Evolutionary conservation across 768 basidiomycete species (phyloP).

Genomic region (Leccinum broughii): DNA sequence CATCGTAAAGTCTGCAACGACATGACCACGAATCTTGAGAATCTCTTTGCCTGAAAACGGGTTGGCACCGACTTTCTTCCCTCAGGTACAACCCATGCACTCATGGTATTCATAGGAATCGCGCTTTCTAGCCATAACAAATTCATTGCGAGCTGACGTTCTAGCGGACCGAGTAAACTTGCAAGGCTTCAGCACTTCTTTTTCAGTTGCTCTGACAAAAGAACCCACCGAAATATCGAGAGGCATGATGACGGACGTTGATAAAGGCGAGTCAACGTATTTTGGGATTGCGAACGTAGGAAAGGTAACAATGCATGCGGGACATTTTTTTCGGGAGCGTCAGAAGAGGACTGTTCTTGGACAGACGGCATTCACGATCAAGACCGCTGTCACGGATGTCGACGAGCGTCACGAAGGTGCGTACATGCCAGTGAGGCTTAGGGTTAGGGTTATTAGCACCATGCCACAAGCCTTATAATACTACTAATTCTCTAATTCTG

Average conservation of each 20-base stretch:
- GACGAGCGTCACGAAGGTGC: neutral
- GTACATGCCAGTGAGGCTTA: neutral
- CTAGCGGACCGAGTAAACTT: slow-evolving; percentile 75
- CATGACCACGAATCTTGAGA: slow-evolving; percentile 5
- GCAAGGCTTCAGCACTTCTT: slow-evolving; percentile 7
- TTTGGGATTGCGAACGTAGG: slow-evolving; percentile 78
- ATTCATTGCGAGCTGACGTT: slow-evolving; percentile 86
- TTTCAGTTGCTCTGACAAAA: neutral
- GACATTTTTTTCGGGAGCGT: slow-evolving; percentile 23
- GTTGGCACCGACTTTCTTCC: slow-evolving; percentile 57
- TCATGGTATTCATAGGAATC: slow-evolving; percentile 65
- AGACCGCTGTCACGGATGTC: neutral
- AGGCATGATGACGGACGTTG: slow-evolving; percentile 86
- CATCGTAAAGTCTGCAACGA: slow-evolving; percentile 63
- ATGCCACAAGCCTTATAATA: too few relatives aligned
- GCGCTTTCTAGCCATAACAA: slow-evolving; percentile 84
- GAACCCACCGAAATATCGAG: slow-evolving; percentile 77
- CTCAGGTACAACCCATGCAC: slow-evolving; percentile 74
- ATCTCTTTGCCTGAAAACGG: neutral
- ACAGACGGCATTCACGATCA: slow-evolving; percentile 27
- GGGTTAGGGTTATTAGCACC: slow-evolving; percentile 13
- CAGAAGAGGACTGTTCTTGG: slow-evolving; percentile 18
- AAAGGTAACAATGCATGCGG: slow-evolving; percentile 77
- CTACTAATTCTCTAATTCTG: too few relatives aligned
- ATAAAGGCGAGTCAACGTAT: slow-evolving; percentile 75